A percentile compares a stretch with the other conserved stretches of the same genome.
Conservation (phyloP, 345 rosid genomes). For the Salix viminalis region DNA sequence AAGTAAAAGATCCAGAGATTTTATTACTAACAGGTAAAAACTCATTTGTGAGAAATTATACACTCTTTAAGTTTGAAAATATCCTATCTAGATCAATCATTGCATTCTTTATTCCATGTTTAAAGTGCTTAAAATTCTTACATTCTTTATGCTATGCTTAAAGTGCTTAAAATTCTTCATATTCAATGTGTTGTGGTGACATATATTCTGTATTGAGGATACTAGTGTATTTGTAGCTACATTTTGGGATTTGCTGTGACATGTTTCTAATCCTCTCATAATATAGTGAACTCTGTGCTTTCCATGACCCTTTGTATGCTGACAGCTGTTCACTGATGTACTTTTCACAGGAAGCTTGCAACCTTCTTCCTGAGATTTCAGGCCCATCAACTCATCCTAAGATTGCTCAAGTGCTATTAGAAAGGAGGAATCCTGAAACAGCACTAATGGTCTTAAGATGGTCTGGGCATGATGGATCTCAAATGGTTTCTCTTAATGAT, state of each 20-base stretch:
- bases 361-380: slow-evolving; percentile 85
- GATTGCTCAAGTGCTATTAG: slow-evolving; percentile 84
- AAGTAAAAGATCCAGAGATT: not conserved
- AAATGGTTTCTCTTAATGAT: slow-evolving; percentile 59
- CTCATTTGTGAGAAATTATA: not conserved
- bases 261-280: not conserved
- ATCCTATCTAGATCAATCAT: not conserved
- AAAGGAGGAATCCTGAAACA: slow-evolving; percentile 73
- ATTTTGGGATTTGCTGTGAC: not conserved
- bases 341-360: slow-evolving; percentile 68
- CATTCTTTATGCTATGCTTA: not conserved
- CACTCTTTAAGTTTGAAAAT: not conserved
- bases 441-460: slow-evolving; percentile 88
- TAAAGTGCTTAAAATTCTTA: not conserved
- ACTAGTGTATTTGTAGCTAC: not conserved
- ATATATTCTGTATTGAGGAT: not conserved
- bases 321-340: slow-evolving; percentile 22
- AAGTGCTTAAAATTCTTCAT: not conserved
- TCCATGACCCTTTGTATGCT: slow-evolving; percentile 10
- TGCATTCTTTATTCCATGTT: not conserved
- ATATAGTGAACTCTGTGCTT: not conserved
- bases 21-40: not conserved
- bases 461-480: slow-evolving; percentile 82
- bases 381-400: slow-evolving; percentile 81
- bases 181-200: not conserved